Evolutionary conservation across 441 rosid genomes (phyloP), one percentile per base, ranked within the genome.

Genomic region (Macaranga tanarius): DNA sequence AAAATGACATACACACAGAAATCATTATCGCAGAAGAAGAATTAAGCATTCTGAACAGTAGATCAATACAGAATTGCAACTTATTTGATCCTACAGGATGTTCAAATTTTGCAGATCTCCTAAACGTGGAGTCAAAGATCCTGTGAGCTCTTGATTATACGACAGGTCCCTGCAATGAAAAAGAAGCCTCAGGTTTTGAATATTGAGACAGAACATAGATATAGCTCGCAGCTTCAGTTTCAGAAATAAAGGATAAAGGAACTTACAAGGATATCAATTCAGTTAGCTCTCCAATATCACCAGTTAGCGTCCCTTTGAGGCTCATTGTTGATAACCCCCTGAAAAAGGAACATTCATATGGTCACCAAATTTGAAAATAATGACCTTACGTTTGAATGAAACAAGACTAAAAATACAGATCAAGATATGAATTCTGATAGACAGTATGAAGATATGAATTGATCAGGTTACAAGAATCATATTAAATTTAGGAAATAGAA

Each of bases 231-330:
- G 6, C 7, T 67, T 63, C 52, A 63, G 19, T 40, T 63, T 19
- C 13, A 28, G 28, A 40, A 57, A 48, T 62, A 15, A 44, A 48
- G 11, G 23, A 0, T 31, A 64, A 47, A 28, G 67, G n/a, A 78
- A 84, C 99, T 87, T 69, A 92, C 99, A 92, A 81, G 74, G 95
- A 87, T 90, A 81, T 83, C 81, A 95, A 85, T 79, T 86, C 93
- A 19, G 88, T 67, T 58, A 95, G 85, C 59, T 84, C 93, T 31
- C 96, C 97, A 78, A 95, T 90, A 82, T 91, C 95, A 15, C 94
- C 92, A 78, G 88, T 85, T 69, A 95, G 87, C 76, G 83, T 84
- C 77, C 99, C 99, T 73, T 78, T 82, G 28, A 95, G 88, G 26
- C 90, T 85, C 93, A 92, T 86, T 60, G 91, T 86, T 75, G 94